phyloP scores from a whole-genome alignment of 2,329 filamentous ascomycete genomes.

The Xylariaceae sp. region DNA sequence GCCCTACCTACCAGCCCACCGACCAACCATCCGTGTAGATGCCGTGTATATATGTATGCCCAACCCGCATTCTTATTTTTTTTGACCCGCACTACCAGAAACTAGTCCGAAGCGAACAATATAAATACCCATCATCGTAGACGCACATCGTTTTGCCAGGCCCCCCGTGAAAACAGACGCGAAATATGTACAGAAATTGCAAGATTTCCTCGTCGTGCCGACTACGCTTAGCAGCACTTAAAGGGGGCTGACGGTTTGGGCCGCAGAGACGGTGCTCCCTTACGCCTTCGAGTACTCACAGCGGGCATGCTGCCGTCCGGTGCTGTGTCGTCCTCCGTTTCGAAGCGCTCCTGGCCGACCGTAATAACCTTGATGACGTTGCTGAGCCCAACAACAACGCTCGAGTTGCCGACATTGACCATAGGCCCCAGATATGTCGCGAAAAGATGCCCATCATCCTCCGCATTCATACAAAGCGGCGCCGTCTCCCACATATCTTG shows the following conservation, averaged over 20 bases:
- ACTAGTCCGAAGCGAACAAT: background rate
- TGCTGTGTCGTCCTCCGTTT: conserved; percentile 34
- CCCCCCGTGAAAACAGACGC: background rate
- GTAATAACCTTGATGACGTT: conserved; percentile 68
- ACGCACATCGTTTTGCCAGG: conserved; percentile 5
- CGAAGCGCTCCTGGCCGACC: conserved; percentile 60
- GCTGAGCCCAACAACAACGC: conserved; percentile 65
- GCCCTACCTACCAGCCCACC: conserved; percentile 6
- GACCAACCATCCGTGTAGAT: conserved; percentile 11
- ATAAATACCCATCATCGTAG: conserved; percentile 13
- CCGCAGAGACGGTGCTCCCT: conserved; percentile 27
- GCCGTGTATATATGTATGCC: conserved; percentile 12
- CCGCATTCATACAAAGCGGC: conserved; percentile 39
- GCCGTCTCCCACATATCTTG: conserved; percentile 42
- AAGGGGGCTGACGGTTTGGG: conserved; percentile 10
- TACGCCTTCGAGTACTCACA: conserved; percentile 31
- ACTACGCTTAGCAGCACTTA: conserved; percentile 16
- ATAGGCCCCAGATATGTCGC: conserved; percentile 63
- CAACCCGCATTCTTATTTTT: conserved; percentile 2
- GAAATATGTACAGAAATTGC: conserved; percentile 18
- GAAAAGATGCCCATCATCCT: conserved; percentile 51
- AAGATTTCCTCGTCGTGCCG: background rate
- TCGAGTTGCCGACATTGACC: conserved; percentile 55
- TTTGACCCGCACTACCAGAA: conserved; percentile 1
- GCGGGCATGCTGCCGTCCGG: conserved; percentile 36